A percentile compares a stretch with the other conserved stretches of the same genome.
Conservation (phyloP, 768 basidiomycete genomes). For the Guyanaporus albipodus region DNA sequence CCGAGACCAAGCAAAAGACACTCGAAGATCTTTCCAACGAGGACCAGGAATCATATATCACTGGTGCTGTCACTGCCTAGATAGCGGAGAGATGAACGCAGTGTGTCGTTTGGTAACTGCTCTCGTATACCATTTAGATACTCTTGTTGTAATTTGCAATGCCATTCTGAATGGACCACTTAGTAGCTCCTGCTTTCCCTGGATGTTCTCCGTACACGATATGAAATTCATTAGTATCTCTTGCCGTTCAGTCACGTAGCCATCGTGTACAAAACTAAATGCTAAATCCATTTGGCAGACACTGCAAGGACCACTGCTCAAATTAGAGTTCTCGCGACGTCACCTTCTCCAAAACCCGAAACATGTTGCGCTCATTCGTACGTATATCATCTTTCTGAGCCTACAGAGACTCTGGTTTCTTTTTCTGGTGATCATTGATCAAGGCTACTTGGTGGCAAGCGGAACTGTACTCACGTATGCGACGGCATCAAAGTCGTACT, state of each 20-base stretch:
- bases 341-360: not conserved
- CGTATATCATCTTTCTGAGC: not conserved
- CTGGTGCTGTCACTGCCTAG: slow-evolving; percentile 17
- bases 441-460: not conserved
- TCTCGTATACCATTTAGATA: not conserved
- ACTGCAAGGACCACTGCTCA: no score
- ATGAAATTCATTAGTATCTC: not conserved
- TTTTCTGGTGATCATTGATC: slow-evolving; percentile 28
- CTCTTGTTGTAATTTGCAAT: slow-evolving; percentile 6
- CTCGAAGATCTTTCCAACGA: slow-evolving; percentile 77
- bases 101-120: not conserved
- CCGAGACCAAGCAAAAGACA: slow-evolving; percentile 66
- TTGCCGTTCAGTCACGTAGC: not conserved
- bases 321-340: not conserved
- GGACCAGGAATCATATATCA: slow-evolving; percentile 57
- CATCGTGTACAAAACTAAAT: not conserved
- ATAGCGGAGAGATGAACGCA: not conserved
- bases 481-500: slow-evolving; percentile 78
- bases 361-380: not conserved
- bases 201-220: not conserved
- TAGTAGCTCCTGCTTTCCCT: not conserved
- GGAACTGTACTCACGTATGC: slow-evolving; percentile 64
- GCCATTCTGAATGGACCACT: not conserved
- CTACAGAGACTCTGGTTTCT: slow-evolving; percentile 31
- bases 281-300: not conserved